Evolutionary conservation across 1,284 basidiomycete species (phyloP), one percentile per base, ranked within the genome.

Genomic region (Golubevia sp.): DNA sequence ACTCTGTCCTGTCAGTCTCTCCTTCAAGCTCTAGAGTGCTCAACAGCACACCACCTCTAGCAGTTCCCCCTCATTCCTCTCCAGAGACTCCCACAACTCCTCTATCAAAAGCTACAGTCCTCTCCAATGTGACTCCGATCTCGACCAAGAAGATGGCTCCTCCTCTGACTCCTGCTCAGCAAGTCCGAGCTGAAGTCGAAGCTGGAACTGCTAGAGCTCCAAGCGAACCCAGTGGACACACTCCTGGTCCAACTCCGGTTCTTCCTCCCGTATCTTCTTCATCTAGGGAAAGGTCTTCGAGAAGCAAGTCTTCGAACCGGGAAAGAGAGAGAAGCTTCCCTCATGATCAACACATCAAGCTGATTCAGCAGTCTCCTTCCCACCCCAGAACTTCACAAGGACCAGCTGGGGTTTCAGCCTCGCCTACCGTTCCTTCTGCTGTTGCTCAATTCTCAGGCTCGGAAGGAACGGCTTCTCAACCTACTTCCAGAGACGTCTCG

Each of bases 171-270:
- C 76, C 76, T 4, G 76, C 76, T 13, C 68, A 78, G 57, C 23
- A 68, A 5, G 73, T 78, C 15, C 68, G 67, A 6, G 68, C 73
- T 65, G 74, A 78, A 49, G 76, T 75, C 0, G 64, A 71, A 49
- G 76, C 76, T n/a, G 76, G 76, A n/a, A 64, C 71, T 26, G 76
- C 76, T 15, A 64, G 59, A 20, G 59, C 67, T 5, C 76, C 76
- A 2, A 62, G 68, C 27, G 64, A 70, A 26, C 75, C 75, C 1
- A 72, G 72, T 56, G 65, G 63, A 6, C 20, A 53, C 7, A 66
- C 30, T 23, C 63, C 63, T 15, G 63, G 63, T 18, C 60, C 63
- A 21, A 51, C 48, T 20, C 58, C 58, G 20, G 38, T 57, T 50
- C 56, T 50, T 4, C 56, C 34, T 25, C 30, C 21, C n/a, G 21